Percentiles rank a stretch among this genome's conserved stretches.
Evolutionary conservation across 73 alveolate genomes (phyloP).

Genomic region (Paramecium primaurelia): DNA sequence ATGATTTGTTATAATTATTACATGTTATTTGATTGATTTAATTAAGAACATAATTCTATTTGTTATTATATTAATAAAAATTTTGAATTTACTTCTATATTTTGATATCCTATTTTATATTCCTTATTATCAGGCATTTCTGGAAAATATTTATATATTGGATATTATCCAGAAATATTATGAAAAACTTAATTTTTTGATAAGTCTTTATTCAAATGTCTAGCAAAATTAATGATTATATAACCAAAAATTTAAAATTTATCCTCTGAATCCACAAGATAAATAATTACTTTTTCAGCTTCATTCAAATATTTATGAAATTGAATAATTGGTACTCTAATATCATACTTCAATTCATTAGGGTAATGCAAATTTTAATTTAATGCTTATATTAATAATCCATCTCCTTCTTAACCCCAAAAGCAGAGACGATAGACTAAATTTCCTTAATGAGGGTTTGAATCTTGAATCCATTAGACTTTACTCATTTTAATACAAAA

Average conservation of each 20-base stretch:
- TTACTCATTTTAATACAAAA: neutral
- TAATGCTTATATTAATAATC: neutral
- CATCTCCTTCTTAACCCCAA: slow-evolving; percentile 40
- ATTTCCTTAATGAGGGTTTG: neutral
- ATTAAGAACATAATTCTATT: slow-evolving; percentile 4
- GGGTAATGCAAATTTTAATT: neutral
- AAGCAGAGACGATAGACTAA: neutral
- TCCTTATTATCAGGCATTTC: neutral
- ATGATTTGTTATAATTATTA: neutral
- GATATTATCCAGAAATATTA: slow-evolving; percentile 33
- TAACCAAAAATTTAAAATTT: neutral
- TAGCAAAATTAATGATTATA: neutral
- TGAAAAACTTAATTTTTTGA: slow-evolving; percentile 28
- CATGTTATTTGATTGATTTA: neutral
- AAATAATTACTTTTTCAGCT: neutral
- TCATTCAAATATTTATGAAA: slow-evolving; percentile 27
- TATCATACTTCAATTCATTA: neutral
- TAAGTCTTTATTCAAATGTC: slow-evolving; percentile 40
- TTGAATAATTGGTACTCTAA: neutral
- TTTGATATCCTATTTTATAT: neutral
- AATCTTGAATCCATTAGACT: neutral
- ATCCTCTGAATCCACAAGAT: neutral
- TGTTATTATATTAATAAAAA: neutral
- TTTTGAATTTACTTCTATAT: neutral
- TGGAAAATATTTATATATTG: neutral